phyloP scores from a whole-genome alignment of 495 filamentous ascomycete genomes.

The Neurospora tetraspora region DNA sequence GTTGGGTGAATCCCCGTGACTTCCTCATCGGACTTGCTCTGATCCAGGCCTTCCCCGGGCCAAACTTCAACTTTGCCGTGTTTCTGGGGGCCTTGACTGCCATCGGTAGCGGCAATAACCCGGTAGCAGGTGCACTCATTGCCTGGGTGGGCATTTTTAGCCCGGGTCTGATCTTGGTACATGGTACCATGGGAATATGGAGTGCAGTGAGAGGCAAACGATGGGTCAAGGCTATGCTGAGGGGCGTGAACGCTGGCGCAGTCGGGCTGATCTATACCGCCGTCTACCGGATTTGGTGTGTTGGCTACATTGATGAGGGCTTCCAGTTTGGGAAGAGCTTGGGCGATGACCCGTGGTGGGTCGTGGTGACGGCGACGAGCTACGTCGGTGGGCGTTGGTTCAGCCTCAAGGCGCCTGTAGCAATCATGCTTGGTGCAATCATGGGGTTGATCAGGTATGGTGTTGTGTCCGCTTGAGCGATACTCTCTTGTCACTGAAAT shows the following conservation, averaged over 20 bases:
- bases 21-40: conserved; percentile 76
- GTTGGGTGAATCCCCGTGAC: conserved; percentile 70
- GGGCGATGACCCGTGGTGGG: conserved; percentile 65
- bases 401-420: conserved; percentile 44
- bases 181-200: conserved; percentile 67
- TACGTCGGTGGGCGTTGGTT: conserved; percentile 59
- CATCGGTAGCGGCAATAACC: conserved; percentile 17
- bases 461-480: conserved; percentile 24
- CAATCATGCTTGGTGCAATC: conserved; percentile 56
- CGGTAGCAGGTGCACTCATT: conserved; percentile 43
- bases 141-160: conserved; percentile 61
- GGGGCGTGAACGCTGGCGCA: conserved; percentile 67
- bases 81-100: conserved; percentile 60
- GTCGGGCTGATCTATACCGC: conserved; percentile 76
- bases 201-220: conserved; percentile 41
- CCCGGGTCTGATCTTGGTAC: conserved; percentile 56
- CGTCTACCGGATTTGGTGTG: conserved; percentile 75
- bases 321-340: conserved; percentile 48
- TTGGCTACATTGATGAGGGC: conserved; percentile 53
- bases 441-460: conserved; percentile 59
- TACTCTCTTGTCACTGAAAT: background rate
- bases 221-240: conserved; percentile 46
- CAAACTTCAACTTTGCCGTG: conserved; percentile 84
- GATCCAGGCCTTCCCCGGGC: conserved; percentile 76
- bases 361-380: conserved; percentile 52